phyloP scores from a whole-genome alignment of 2,329 filamentous ascomycete genomes.

The Sclerotinia borealis region DNA sequence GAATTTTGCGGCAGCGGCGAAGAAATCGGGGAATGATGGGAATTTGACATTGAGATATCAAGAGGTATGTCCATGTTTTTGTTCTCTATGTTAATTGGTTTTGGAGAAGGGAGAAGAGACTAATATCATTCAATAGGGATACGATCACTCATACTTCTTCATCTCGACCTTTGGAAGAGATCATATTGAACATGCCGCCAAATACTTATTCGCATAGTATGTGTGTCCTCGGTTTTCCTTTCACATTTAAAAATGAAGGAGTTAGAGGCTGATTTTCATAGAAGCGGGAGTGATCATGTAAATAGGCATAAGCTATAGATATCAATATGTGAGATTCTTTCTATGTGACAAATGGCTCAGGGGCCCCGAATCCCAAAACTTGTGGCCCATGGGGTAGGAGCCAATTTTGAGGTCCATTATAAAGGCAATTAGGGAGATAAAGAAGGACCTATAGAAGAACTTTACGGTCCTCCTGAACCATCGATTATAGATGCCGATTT shows the following conservation, averaged over 20 bases:
- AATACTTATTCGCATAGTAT: conserved; percentile 16
- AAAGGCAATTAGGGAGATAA: not conserved
- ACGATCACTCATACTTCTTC: conserved; percentile 97
- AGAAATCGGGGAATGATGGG: conserved; percentile 63
- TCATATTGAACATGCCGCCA: conserved; percentile 14
- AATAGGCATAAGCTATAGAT: conserved; percentile 5
- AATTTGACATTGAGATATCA: conserved; percentile 79
- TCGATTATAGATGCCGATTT: not conserved
- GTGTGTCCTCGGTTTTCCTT: not conserved
- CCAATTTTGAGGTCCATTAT: not conserved
- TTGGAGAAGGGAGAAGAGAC: not conserved
- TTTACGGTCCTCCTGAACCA: not conserved
- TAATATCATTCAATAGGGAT: conserved; percentile 48
- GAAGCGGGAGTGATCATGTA: conserved; percentile 2
- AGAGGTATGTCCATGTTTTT: conserved; percentile 42
- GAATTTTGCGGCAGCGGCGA: conserved; percentile 77
- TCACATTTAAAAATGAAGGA: not conserved
- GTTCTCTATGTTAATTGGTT: not conserved
- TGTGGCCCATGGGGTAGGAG: not conserved
- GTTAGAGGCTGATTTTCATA: conserved; percentile 2
- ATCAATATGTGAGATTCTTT: not conserved
- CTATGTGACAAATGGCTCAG: not conserved
- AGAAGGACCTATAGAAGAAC: not conserved
- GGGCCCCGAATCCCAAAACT: not conserved
- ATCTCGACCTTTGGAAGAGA: conserved; percentile 77